Evolutionary conservation across 208 protist genomes (phyloP).

Genomic region (Trypanosoma platydactyli): DNA sequence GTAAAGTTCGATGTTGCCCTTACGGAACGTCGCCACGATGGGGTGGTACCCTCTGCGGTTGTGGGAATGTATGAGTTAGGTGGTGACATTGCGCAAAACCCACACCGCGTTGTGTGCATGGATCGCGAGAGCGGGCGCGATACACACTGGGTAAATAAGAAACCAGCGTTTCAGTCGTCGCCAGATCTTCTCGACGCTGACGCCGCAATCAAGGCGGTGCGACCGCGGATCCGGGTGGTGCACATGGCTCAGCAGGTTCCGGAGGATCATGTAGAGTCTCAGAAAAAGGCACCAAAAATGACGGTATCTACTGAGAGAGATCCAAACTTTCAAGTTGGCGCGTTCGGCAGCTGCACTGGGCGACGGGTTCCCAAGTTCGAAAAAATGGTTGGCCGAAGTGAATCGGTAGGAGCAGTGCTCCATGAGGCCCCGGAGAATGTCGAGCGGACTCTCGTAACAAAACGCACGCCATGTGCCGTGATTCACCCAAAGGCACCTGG

Average conservation of each 20-base stretch:
- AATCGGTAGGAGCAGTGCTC: background rate
- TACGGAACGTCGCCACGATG: constrained; percentile 47
- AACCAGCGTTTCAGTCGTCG: background rate
- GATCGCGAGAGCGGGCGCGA: constrained; percentile 50
- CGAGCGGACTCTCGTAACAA: constrained; percentile 36
- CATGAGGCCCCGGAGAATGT: constrained; percentile 35
- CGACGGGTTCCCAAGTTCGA: constrained; percentile 46
- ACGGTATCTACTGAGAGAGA: constrained; percentile 68
- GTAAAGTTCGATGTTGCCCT: constrained; percentile 42
- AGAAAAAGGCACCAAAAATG: constrained; percentile 25
- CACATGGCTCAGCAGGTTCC: constrained; percentile 37
- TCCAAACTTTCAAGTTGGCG: constrained; percentile 46
- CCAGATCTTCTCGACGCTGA: constrained; percentile 52
- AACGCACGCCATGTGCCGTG: constrained; percentile 33
- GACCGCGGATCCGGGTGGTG: constrained; percentile 35
- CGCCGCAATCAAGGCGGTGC: constrained; percentile 46
- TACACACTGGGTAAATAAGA: constrained; percentile 55
- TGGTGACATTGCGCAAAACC: constrained; percentile 50
- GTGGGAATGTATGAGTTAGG: constrained; percentile 65
- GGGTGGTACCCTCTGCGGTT: constrained; percentile 41
- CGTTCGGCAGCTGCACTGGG: constrained; percentile 42
- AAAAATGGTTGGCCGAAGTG: constrained; percentile 38
- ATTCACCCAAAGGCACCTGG: constrained; percentile 68
- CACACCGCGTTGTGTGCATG: constrained; percentile 53
- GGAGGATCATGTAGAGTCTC: constrained; percentile 1